These are phyloP conservation scores for Scalesia atractyloides DNA, from an alignment of 129 eudicot species.

Conservation along the genomic window DNA sequence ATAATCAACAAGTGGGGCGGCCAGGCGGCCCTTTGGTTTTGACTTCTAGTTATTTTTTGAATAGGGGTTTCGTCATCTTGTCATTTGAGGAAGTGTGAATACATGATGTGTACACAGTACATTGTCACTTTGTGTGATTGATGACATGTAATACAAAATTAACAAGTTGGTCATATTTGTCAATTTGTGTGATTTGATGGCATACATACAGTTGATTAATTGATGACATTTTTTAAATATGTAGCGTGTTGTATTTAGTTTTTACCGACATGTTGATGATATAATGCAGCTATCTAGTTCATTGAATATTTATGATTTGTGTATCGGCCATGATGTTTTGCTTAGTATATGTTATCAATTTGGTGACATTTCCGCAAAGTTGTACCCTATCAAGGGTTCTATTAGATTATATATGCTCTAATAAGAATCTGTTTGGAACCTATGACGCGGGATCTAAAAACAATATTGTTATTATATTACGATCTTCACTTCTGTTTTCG, in stretches of 20 bases:
- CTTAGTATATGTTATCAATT: neutral
- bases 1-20: neutral
- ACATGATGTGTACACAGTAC: neutral
- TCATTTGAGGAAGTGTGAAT: constrained; percentile 9
- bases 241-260: neutral
- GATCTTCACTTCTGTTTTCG: neutral
- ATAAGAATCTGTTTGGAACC: constrained; percentile 2
- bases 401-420: neutral
- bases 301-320: neutral
- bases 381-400: constrained; percentile 4
- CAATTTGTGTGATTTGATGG: neutral
- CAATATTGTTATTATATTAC: neutral
- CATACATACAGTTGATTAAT: neutral
- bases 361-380: neutral
- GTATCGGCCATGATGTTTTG: neutral
- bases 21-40: neutral
- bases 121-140: neutral
- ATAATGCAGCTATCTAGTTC: neutral
- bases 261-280: neutral
- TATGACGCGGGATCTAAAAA: neutral
- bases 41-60: neutral
- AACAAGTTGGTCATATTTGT: neutral
- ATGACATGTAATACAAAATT: neutral
- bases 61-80: constrained; percentile 1
- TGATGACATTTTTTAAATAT: neutral